Base-by-base conservation (phyloP, 2,329 filamentous ascomycete genomes). In the Hymenoscyphus occultus region DNA sequence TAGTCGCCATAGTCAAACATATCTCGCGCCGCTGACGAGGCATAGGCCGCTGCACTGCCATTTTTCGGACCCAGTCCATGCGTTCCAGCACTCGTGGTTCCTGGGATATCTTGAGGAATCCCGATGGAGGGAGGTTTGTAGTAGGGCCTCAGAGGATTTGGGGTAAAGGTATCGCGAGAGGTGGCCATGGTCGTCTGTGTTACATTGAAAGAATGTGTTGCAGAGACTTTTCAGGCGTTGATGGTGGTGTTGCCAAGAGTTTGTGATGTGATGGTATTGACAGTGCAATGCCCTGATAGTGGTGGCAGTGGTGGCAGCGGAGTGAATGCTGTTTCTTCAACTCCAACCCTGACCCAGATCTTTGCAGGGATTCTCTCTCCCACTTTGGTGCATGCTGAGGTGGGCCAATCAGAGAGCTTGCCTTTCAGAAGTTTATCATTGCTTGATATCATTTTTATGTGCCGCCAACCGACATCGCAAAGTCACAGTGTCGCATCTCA, bases 1-100 rank as follows among this genome's bases (percentile, higher is more conserved):
- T 96, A 96, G 71, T 93, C 91, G 70, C 91, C 90, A 81, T 96
- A 97, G 79, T 98, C 94, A 69, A 97, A 88, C 67, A 96, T 89
- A 76, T 95, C 90, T 77, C 93, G 90, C 69, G 93, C 92, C 73
- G 90, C 86, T 66, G 82, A 81, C 66, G 82, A 81, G 65, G 83
- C 80, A 75, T 86, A 86, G 81, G 74, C 81, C 79, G 71, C 83
- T 80, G 74, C 72, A 66, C 73, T 76, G 62, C 73, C 74, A 73
- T 75, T 75, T 58, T 72, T 74, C 60, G 72, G 67, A 62, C 72
- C 74, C 48, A 73, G 61, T 62, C 72, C 73, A 68, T 73, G 69
- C 45, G 72, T 73, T 64, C 67, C 69, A 22, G 67, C 65, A 65
- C 63, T 74, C 13, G 70, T 84, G 68, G 68, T 77, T 72, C 73